phyloP scores from a whole-genome alignment of 306 rosid genomes.

The Prunus mira region DNA sequence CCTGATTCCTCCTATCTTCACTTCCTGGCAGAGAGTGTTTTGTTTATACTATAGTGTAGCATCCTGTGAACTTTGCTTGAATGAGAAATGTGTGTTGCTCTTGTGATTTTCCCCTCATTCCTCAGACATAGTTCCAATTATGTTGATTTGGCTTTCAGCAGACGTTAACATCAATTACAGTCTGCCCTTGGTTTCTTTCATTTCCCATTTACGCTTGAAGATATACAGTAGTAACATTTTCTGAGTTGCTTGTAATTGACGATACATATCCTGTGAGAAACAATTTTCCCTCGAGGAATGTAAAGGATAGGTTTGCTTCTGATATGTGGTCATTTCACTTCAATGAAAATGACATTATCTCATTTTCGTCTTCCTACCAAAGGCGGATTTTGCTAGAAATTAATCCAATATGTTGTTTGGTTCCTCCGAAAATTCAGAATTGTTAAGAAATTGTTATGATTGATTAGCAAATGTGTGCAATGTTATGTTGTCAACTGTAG shows the following conservation, averaged over 20 bases:
- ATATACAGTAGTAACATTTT: conserved; percentile 10
- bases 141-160: conserved; percentile 21
- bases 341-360: background rate
- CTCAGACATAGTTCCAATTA: conserved; percentile 21
- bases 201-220: background rate
- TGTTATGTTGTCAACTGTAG: background rate
- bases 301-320: conserved; percentile 5
- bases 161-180: background rate
- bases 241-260: conserved; percentile 25
- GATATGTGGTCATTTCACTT: background rate
- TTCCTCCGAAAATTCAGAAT: background rate
- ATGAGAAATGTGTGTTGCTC: conserved; percentile 55
- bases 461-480: background rate
- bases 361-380: background rate
- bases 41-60: conserved; percentile 72
- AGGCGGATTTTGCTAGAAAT: background rate
- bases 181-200: conserved; percentile 8
- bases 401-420: background rate
- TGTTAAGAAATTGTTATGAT: background rate
- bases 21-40: conserved; percentile 49
- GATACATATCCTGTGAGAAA: background rate
- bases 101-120: conserved; percentile 27
- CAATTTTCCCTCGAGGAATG: conserved; percentile 16
- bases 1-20: conserved; percentile 39
- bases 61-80: conserved; percentile 49